phyloP scores from a whole-genome alignment of 495 filamentous ascomycete genomes.

The Penicillium arizonense region DNA sequence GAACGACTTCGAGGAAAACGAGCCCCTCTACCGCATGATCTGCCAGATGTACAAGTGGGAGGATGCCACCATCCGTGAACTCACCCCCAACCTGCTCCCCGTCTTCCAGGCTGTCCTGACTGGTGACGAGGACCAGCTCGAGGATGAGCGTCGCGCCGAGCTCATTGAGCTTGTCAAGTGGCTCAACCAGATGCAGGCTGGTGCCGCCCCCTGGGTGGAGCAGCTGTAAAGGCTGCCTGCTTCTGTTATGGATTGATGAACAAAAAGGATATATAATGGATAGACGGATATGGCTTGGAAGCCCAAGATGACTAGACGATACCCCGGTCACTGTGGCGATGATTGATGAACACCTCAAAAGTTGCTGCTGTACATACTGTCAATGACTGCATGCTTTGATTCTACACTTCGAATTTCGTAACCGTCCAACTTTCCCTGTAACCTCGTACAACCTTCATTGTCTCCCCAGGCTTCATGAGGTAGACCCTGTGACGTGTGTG shows the following conservation, averaged over 20 bases:
- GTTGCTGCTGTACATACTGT: slow-evolving; percentile 32
- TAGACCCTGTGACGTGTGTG: slow-evolving; percentile 16
- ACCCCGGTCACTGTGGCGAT: slow-evolving; percentile 36
- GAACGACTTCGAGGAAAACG: slow-evolving; percentile 97
- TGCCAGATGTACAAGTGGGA: slow-evolving; percentile 76
- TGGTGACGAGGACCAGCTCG: slow-evolving; percentile 79
- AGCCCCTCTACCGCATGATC: slow-evolving; percentile 84
- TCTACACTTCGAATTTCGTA: not conserved
- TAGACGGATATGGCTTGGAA: slow-evolving; percentile 33
- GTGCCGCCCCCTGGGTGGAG: slow-evolving; percentile 43
- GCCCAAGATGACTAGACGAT: slow-evolving; percentile 43
- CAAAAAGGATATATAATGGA: slow-evolving; percentile 34
- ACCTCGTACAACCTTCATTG: not conserved
- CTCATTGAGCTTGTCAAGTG: slow-evolving; percentile 70
- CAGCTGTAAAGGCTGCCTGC: slow-evolving; percentile 33
- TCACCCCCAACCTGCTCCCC: slow-evolving; percentile 75
- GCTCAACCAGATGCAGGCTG: slow-evolving; percentile 56
- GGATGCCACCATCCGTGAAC: slow-evolving; percentile 67
- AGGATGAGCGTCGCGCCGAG: slow-evolving; percentile 71
- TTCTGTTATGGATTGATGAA: slow-evolving; percentile 21
- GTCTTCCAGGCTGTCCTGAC: slow-evolving; percentile 78
- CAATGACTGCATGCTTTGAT: slow-evolving; percentile 18
- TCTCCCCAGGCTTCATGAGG: slow-evolving; percentile 6
- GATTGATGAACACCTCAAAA: slow-evolving; percentile 35
- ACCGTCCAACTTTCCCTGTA: no score